Evolutionary conservation across 495 filamentous ascomycete genomes (phyloP), one percentile per base, ranked within the genome.

Genomic region (Durotheca rogersii): DNA sequence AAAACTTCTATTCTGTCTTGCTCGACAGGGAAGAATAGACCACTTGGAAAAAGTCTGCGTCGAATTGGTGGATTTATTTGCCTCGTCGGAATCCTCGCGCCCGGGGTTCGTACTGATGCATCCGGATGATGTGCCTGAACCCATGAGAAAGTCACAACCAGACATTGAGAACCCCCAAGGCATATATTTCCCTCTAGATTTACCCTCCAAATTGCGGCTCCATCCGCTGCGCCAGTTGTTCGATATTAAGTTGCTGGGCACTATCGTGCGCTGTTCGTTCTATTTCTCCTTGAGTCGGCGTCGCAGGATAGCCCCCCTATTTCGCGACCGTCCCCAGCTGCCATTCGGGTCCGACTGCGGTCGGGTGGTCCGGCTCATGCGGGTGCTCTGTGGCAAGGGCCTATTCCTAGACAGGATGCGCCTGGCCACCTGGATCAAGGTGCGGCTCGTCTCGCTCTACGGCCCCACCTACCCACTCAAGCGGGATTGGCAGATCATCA

Each of bases 211-310:
- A 7, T 41, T 37, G 7, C 53, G 41, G 0, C 38, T 47, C 1
- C 70, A 72, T 37, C 67, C 67, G 15, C 10, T 73, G 4, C 59
- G 53, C 12, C 53, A 55, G 9, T 43, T 73, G 3, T 70, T 73
- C 45, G 50, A 60, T 10, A 41, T 2, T 1, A 62, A 58, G 32
- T 19, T 69, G 7, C 21, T 67, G 11, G 37, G 51, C 0, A 50
- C 32, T 10, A 60, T 73, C 0, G 27, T 73, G 7, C 61, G 65
- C 14, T 64, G 51, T 14, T 56, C 57, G 10, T 65, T 72, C 32
- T 27, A 58, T 38, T 37, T 42, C 31, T 34, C 31, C 3, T 7
- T 34, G 7, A 15, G 31, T 11, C 12, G 23, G 34, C 14, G 20
- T 9, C 18, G 27, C 12, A 25, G n/a, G 2, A 1, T 6, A 17